Conservation (phyloP, 331 rosid genomes). For the Dryas integrifolia region DNA sequence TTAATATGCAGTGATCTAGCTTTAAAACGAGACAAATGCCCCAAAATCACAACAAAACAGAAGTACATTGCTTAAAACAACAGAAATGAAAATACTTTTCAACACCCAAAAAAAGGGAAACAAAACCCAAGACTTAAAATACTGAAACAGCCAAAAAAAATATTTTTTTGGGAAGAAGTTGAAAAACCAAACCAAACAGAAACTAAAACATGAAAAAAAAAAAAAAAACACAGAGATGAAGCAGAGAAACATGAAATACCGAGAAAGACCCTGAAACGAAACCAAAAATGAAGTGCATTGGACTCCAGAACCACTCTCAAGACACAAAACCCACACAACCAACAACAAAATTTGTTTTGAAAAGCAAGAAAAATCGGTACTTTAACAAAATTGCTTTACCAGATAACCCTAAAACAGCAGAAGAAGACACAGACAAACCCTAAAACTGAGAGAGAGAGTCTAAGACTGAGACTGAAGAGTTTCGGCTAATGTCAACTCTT, state of each 20-base stretch:
- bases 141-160: not conserved
- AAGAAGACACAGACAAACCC: constrained; percentile 11
- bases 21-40: not conserved
- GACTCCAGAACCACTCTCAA: not conserved
- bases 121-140: not conserved
- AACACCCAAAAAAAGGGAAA: not conserved
- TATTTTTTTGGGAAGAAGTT: not conserved
- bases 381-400: not conserved
- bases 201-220: not conserved
- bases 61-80: not conserved
- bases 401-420: not conserved
- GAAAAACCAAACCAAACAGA: not conserved
- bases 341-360: not conserved
- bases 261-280: not conserved
- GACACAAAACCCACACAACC: not conserved
- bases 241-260: not conserved
- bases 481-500: not conserved
- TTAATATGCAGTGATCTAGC: not conserved
- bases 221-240: not conserved
- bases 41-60: not conserved
- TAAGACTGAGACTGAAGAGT: not conserved
- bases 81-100: not conserved
- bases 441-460: not conserved
- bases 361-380: not conserved
- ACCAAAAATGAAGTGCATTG: not conserved